Evolutionary conservation across 2,329 filamentous ascomycete genomes (phyloP).

Genomic region (Venturia asperata): DNA sequence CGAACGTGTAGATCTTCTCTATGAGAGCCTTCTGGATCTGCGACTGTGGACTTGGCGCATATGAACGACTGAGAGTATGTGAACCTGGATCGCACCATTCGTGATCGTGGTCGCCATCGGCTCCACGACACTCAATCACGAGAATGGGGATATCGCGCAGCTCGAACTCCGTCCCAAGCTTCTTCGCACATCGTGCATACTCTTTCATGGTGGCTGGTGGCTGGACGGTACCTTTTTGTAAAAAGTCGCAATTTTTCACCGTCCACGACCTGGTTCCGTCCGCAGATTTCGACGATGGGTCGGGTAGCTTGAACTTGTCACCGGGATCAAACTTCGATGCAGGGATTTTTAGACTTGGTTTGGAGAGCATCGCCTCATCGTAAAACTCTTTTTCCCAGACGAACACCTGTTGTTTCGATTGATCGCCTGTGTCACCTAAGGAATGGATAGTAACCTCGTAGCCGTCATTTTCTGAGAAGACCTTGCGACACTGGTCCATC

Average conservation of each 20-base stretch:
- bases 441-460: background rate
- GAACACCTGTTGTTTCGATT: background rate
- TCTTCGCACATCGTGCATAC: background rate
- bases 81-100: background rate
- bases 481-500: background rate
- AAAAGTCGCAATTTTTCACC: background rate
- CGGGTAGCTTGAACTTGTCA: background rate
- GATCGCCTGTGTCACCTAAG: background rate
- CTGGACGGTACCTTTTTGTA: background rate
- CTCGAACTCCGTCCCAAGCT: background rate
- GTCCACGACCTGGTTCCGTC: background rate
- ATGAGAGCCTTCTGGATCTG: slow-evolving; percentile 5
- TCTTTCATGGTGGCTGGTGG: slow-evolving; percentile 5
- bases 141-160: background rate
- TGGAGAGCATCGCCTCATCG: background rate
- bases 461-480: background rate
- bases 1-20: background rate
- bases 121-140: slow-evolving; percentile 5
- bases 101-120: background rate
- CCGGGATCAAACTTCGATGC: background rate
- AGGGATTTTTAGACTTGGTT: background rate
- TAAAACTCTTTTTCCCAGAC: background rate
- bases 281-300: background rate
- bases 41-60: background rate
- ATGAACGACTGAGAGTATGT: background rate